Conservation (phyloP, 1,284 basidiomycete genomes). For the Amylostereum chailletii region DNA sequence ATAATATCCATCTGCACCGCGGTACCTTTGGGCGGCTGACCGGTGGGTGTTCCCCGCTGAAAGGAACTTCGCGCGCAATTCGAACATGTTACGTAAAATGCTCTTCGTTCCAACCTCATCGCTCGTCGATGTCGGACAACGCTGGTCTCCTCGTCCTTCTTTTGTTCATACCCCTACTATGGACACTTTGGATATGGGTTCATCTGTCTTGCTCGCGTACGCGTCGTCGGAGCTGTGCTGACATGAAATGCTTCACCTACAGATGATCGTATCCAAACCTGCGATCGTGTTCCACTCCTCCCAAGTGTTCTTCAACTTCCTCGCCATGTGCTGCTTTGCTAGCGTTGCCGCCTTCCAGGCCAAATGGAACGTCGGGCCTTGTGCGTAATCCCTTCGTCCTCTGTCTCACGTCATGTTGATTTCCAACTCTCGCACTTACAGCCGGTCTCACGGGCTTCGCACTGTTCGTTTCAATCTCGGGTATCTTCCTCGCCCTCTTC, state of each 20-base stretch:
- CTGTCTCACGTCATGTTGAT: not conserved
- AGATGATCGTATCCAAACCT: constrained; percentile 83
- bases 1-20: constrained; percentile 6
- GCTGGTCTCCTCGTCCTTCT: constrained; percentile 46
- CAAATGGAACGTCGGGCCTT: constrained; percentile 73
- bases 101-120: constrained; percentile 19
- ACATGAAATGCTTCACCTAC: constrained; percentile 15
- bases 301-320: constrained; percentile 83
- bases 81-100: constrained; percentile 44
- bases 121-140: constrained; percentile 29
- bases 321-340: constrained; percentile 82
- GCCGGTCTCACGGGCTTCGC: constrained; percentile 81
- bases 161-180: constrained; percentile 51
- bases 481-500: constrained; percentile 64
- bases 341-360: constrained; percentile 82
- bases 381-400: constrained; percentile 39
- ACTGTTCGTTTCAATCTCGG: constrained; percentile 66
- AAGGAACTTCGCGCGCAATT: constrained; percentile 6
- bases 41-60: too few species aligned
- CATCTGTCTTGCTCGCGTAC: constrained; percentile 15
- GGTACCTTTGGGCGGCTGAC: not conserved
- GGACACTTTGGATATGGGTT: constrained; percentile 62
- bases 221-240: constrained; percentile 9
- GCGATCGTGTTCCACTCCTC: constrained; percentile 63
- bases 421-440: constrained; percentile 22